Evolutionary conservation across 164 flowering plant genomes (phyloP), one percentile per base, ranked within the genome.

Genomic region (Macadamia tetraphylla): DNA sequence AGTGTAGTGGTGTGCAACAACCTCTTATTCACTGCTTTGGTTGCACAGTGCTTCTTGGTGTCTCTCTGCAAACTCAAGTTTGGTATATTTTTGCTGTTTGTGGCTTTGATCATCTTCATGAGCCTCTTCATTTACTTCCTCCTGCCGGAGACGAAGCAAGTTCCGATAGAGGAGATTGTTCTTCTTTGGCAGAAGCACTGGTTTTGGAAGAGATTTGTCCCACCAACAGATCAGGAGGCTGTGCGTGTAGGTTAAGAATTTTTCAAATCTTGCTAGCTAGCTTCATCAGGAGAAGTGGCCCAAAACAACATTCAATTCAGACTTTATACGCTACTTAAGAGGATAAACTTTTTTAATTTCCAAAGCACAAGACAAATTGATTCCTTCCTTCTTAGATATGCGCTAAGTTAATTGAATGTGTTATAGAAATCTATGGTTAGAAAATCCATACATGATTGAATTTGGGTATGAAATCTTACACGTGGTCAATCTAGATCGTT

Each of bases 81-180:
- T 60, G 95, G 97, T 3, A 86, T 89, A 30, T 93, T 93, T 85
- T 62, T 94, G 72, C 75, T 94, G n/a, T 93, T 91, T 68, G 97
- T 78, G 1, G 81, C 80, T 43, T 74, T 89, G 76, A 80, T 93
- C 12, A 0, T 85, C 52, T 67, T 80, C 70, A 91, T 89, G 98
- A 82, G 85, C 71, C 9, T 57, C 68, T 91, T 91, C 74, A 82
- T 93, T 32, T 87, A 29, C 86, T 87, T 93, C 75, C 86, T 93
- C 44, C 73, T 91, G 77, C 98, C 98, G 0, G 98, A 93, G 75
- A 93, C 94, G 0, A 93, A 93, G 82, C 95, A 87, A 71, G 90
- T 93, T 29, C 98, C 97, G 1, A 93, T 93, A 6, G 97, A 93
- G 75, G 97, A 93, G 79, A 69, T 90, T 23, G 69, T 78, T 68